phyloP scores from a whole-genome alignment of 352 stramenopile species.

The Achlya hypogyna region DNA sequence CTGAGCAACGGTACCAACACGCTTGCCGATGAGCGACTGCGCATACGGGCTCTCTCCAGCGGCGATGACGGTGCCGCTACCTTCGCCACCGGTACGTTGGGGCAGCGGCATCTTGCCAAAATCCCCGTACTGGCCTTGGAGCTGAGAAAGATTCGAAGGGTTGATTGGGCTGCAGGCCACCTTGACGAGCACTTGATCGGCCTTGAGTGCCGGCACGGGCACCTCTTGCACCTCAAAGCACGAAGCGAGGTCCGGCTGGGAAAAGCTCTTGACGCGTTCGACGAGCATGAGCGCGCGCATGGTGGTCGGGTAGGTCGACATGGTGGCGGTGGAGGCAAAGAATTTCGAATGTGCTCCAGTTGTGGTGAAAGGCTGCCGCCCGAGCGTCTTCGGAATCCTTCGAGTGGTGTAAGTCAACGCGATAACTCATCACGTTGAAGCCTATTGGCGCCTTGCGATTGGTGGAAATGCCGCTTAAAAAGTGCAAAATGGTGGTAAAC shows the following conservation, averaged over 20 bases:
- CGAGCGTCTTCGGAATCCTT: not conserved
- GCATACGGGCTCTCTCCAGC: slow-evolving; percentile 16
- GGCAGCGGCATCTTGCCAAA: not conserved
- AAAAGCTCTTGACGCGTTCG: slow-evolving; percentile 14
- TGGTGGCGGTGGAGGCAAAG: not conserved
- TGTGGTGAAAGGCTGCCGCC: no score
- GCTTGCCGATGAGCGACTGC: slow-evolving; percentile 16
- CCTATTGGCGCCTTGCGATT: no score
- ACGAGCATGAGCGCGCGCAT: slow-evolving; percentile 21
- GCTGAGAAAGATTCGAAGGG: slow-evolving; percentile 22
- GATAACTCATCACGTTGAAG: not conserved
- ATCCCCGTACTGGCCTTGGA: not conserved
- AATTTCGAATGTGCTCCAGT: no score
- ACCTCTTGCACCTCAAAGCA: slow-evolving; percentile 21
- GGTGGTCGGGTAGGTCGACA: not conserved
- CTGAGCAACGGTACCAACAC: slow-evolving; percentile 15
- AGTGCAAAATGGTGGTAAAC: no score
- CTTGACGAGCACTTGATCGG: slow-evolving; percentile 26
- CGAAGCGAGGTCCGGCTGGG: slow-evolving; percentile 10
- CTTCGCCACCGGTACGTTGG: slow-evolving; percentile 18
- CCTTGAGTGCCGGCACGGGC: slow-evolving; percentile 18
- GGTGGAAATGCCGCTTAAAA: no score
- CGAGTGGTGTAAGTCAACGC: not conserved
- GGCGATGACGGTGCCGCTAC: slow-evolving; percentile 22
- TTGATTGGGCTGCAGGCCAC: slow-evolving; percentile 24